Percentiles rank a stretch among this genome's conserved stretches.
Conservation (phyloP, 2,329 filamentous ascomycete species). For the Neopestalotiopsis sp. region DNA sequence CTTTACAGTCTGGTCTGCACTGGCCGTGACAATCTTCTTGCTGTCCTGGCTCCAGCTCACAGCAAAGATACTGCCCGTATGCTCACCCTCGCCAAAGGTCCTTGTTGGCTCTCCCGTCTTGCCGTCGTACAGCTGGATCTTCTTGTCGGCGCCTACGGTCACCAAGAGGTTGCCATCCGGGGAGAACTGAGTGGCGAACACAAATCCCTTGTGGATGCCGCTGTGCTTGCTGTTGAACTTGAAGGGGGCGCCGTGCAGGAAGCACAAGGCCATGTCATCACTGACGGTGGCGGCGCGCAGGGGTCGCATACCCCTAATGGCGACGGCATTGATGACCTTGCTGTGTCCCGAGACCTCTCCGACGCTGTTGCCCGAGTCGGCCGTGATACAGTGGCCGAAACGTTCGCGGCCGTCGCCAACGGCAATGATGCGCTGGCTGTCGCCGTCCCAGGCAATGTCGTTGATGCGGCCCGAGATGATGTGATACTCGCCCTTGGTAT, state of each 20-base stretch:
- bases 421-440: conserved; percentile 94
- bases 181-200: conserved; percentile 86
- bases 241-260: conserved; percentile 93
- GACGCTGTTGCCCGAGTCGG: conserved; percentile 94
- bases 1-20: conserved; percentile 92
- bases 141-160: conserved; percentile 89
- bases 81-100: conserved; percentile 80
- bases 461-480: conserved; percentile 96
- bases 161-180: conserved; percentile 84
- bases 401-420: conserved; percentile 94
- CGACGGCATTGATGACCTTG: conserved; percentile 87
- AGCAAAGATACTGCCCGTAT: conserved; percentile 91
- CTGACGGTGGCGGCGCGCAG: conserved; percentile 88
- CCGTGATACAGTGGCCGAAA: conserved; percentile 92
- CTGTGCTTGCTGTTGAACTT: conserved; percentile 88
- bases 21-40: conserved; percentile 85
- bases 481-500: conserved; percentile 90
- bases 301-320: conserved; percentile 88
- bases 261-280: conserved; percentile 88
- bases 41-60: conserved; percentile 91
- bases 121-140: conserved; percentile 94
- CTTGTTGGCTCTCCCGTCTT: conserved; percentile 86
- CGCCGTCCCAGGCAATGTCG: conserved; percentile 96
- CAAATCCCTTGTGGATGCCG: conserved; percentile 84
- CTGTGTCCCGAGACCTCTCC: conserved; percentile 94